Conservation (phyloP, 192 early-diverging fungal species). For the Entomortierella lignicola region DNA sequence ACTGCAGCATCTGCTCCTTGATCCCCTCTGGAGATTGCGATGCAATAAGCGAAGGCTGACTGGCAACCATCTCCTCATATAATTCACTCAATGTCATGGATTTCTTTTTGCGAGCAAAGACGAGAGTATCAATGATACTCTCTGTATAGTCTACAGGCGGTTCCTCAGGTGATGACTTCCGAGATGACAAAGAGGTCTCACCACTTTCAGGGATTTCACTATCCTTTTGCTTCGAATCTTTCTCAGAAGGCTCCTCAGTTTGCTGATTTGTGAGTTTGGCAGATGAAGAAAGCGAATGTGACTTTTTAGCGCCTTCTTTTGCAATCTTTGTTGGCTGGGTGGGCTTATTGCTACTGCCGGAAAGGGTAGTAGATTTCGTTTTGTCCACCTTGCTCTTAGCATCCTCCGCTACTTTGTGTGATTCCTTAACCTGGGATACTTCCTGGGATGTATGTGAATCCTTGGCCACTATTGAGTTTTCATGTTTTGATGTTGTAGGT, state of each 20-base stretch:
- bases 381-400: background rate
- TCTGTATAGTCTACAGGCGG: slow-evolving; percentile 53
- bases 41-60: slow-evolving; percentile 50
- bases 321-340: background rate
- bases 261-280: background rate
- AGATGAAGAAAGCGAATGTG: background rate
- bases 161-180: slow-evolving; percentile 14
- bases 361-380: background rate
- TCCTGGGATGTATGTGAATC: background rate
- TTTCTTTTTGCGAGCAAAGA: slow-evolving; percentile 63
- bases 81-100: slow-evolving; percentile 67
- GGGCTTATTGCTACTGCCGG: background rate
- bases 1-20: slow-evolving; percentile 49
- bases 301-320: background rate
- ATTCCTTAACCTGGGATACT: slow-evolving; percentile 1
- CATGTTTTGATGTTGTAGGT: background rate
- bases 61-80: slow-evolving; percentile 60
- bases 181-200: slow-evolving; percentile 13
- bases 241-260: background rate
- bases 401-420: background rate
- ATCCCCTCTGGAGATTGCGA: slow-evolving; percentile 31
- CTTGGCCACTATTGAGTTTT: background rate
- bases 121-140: slow-evolving; percentile 65
- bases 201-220: background rate
- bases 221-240: slow-evolving; percentile 2